Evolutionary conservation across 345 rosid species (phyloP).

Genomic region (Arabis alpina): DNA sequence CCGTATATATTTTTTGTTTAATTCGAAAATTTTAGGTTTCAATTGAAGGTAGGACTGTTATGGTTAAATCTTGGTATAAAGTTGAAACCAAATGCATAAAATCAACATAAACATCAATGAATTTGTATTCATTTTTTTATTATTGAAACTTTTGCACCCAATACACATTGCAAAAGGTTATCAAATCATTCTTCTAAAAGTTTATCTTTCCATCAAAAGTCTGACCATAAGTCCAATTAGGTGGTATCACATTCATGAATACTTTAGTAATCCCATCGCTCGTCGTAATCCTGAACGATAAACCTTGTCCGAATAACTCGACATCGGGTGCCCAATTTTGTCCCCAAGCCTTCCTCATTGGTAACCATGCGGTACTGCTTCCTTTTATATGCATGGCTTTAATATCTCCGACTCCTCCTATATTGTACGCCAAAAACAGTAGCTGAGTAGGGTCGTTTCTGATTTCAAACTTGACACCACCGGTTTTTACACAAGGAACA

Average conservation of each 20-base stretch:
- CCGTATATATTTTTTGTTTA: too few species aligned
- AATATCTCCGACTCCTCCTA: slow-evolving; percentile 39
- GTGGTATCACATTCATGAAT: not conserved
- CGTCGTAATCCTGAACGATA: slow-evolving; percentile 20
- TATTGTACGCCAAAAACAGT: slow-evolving; percentile 45
- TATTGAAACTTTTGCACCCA: too few species aligned
- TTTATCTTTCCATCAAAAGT: slow-evolving; percentile 29
- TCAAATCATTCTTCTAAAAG: slow-evolving; percentile 13
- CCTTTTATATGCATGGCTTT: slow-evolving; percentile 21
- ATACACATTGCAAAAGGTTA: too few species aligned
- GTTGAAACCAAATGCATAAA: not conserved
- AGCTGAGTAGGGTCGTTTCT: slow-evolving; percentile 43
- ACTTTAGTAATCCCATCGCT: slow-evolving; percentile 7
- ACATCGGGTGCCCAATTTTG: not conserved
- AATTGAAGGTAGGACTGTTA: too few species aligned
- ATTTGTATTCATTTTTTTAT: not conserved
- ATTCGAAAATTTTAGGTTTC: too few species aligned
- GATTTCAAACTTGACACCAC: slow-evolving; percentile 52
- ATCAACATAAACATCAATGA: not conserved
- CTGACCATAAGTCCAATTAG: slow-evolving; percentile 21
- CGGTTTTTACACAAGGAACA: slow-evolving; percentile 45
- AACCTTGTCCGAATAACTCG: slow-evolving; percentile 9
- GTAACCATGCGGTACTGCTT: slow-evolving; percentile 7
- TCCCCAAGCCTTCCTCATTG: slow-evolving; percentile 30
- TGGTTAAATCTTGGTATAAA: too few species aligned